These are phyloP conservation scores for Alternaria rosae DNA, from an alignment of 2,329 filamentous ascomycete species.

Conservation along the genomic window DNA sequence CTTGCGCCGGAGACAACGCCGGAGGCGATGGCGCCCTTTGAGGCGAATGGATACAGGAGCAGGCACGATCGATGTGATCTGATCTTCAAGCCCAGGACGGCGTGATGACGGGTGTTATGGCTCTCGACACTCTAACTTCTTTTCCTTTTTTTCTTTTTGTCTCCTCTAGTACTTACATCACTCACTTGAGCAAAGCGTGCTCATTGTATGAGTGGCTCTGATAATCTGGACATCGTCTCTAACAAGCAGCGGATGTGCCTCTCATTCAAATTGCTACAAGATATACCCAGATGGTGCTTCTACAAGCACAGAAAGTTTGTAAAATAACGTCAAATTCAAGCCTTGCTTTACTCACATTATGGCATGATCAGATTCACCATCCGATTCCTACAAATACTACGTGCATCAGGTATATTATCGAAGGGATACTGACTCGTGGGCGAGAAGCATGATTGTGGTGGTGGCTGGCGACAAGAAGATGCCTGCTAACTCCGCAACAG, in stretches of 20 bases:
- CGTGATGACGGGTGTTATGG: not conserved
- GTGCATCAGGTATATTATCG: not conserved
- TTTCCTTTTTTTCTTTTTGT: not conserved
- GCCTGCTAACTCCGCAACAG: not conserved
- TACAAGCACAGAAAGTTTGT: not conserved
- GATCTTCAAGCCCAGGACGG: slow-evolving; percentile 18
- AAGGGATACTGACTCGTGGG: not conserved
- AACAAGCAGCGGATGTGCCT: not conserved
- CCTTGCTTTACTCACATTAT: not conserved
- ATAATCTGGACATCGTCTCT: not conserved
- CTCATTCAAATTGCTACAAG: not conserved
- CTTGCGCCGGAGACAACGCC: slow-evolving; percentile 29
- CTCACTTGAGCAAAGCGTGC: not conserved
- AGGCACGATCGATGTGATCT: slow-evolving; percentile 27
- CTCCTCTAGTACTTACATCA: not conserved
- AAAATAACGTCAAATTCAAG: not conserved
- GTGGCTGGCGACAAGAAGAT: not conserved
- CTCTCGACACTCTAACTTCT: not conserved
- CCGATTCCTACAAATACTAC: not conserved
- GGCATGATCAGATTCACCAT: not conserved
- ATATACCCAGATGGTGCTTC: not conserved
- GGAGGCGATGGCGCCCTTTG: slow-evolving; percentile 28
- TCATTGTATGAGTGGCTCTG: not conserved
- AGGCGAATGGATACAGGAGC: slow-evolving; percentile 29
- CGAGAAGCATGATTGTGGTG: not conserved